phyloP scores from a whole-genome alignment of 2,329 filamentous ascomycete genomes.

The Talaromyces sp. region DNA sequence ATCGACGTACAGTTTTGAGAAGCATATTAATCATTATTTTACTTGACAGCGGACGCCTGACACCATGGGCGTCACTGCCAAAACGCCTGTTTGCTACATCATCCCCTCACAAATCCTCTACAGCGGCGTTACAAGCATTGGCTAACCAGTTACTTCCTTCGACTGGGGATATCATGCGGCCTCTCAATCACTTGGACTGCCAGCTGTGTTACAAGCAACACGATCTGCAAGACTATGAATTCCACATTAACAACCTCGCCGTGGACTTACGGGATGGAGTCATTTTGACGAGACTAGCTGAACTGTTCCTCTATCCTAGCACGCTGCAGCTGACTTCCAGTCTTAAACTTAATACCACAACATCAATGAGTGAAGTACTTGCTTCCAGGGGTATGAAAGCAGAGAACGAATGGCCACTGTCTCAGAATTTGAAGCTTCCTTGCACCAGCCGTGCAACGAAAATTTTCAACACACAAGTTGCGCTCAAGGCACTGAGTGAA shows the following conservation, averaged over 20 bases:
- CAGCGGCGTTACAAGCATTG: conserved; percentile 49
- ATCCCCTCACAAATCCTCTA: conserved; percentile 55
- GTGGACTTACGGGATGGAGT: conserved; percentile 60
- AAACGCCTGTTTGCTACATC: conserved; percentile 48
- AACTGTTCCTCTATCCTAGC: conserved; percentile 50
- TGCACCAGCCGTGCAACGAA: conserved; percentile 53
- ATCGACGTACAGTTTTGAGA: conserved; percentile 54
- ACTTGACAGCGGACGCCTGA: conserved; percentile 52
- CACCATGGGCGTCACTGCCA: conserved; percentile 22
- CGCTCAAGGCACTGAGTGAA: conserved; percentile 49
- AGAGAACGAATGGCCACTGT: conserved; percentile 45
- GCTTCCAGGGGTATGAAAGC: conserved; percentile 38
- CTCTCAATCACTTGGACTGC: conserved; percentile 55
- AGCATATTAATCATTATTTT: conserved; percentile 58
- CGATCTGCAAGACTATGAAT: conserved; percentile 56
- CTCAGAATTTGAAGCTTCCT: conserved; percentile 56
- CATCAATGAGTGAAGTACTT: conserved; percentile 43
- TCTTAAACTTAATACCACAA: conserved; percentile 21
- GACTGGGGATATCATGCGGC: conserved; percentile 53
- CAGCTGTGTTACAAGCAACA: conserved; percentile 52
- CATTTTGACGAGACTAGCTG: conserved; percentile 55
- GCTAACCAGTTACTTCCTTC: conserved; percentile 54
- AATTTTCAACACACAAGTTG: conserved; percentile 56
- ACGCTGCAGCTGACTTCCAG: conserved; percentile 21
- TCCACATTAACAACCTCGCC: conserved; percentile 56